Conservation (phyloP, 371 early-diverging fungal species). For the Rhizopus sp. region DNA sequence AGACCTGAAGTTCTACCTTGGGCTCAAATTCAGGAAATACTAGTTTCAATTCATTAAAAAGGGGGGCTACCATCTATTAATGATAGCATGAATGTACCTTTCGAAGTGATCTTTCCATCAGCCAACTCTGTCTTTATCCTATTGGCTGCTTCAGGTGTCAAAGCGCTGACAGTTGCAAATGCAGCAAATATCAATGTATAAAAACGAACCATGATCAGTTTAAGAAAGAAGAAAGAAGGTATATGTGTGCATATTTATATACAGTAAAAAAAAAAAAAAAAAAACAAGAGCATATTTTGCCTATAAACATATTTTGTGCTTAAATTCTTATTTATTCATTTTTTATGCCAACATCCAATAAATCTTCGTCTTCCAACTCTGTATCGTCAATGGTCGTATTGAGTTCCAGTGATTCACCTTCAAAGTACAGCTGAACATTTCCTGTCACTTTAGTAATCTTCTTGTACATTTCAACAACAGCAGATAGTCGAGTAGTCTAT, state of each 20-base stretch:
- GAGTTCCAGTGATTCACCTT: slow-evolving; percentile 33
- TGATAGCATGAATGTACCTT: slow-evolving; percentile 2
- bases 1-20: slow-evolving; percentile 24
- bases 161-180: slow-evolving; percentile 10
- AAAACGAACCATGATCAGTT: slow-evolving; percentile 5
- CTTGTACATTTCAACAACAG: slow-evolving; percentile 5
- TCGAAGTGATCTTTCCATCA: slow-evolving; percentile 15
- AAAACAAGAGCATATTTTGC: slow-evolving; percentile 1
- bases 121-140: slow-evolving; percentile 11
- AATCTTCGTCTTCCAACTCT: slow-evolving; percentile 43
- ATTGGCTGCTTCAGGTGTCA: slow-evolving; percentile 4
- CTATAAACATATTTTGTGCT: slow-evolving; percentile 6
- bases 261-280: slow-evolving; percentile 4
- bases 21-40: slow-evolving; percentile 26
- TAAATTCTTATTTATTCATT: slow-evolving; percentile 6
- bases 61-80: not conserved
- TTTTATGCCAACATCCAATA: slow-evolving; percentile 33
- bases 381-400: slow-evolving; percentile 29
- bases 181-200: slow-evolving; percentile 10
- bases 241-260: not conserved
- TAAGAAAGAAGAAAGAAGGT: slow-evolving; percentile 1
- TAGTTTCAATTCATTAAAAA: not conserved
- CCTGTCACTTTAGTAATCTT: not conserved
- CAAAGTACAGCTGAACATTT: slow-evolving; percentile 32
- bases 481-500: slow-evolving; percentile 8